phyloP scores from a whole-genome alignment of 164 flowering plant species.

The Liriodendron chinense region DNA sequence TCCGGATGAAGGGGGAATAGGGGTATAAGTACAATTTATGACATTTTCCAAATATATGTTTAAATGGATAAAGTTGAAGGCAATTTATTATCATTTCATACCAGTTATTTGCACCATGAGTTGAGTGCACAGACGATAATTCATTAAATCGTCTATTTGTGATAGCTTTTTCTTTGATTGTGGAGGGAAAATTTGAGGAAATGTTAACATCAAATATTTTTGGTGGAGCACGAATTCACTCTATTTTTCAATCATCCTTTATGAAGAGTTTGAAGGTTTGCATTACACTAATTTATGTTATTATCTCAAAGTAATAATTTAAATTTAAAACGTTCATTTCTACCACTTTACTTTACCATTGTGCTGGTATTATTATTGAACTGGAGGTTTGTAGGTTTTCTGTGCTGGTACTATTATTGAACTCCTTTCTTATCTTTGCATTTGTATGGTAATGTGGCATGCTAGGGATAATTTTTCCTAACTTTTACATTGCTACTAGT shows the following conservation, averaged over 20 bases:
- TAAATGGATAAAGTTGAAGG: no score
- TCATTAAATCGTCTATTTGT: constrained; percentile 16
- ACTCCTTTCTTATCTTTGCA: not conserved
- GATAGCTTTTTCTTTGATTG: constrained; percentile 83
- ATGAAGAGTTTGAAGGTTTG: constrained; percentile 93
- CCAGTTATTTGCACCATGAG: not conserved
- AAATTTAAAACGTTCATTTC: not conserved
- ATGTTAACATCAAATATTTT: constrained; percentile 90
- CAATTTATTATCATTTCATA: constrained; percentile 1
- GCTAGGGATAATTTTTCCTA: not conserved
- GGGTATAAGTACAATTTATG: no score
- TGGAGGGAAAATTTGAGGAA: constrained; percentile 90
- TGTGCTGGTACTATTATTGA: not conserved
- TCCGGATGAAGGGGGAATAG: no score
- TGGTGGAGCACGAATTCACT: constrained; percentile 95
- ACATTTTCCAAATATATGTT: no score
- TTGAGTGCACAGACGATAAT: constrained; percentile 1
- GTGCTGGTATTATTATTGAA: not conserved
- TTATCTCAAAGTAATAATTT: not conserved
- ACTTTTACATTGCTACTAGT: not conserved
- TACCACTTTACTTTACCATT: not conserved
- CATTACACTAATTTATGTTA: not conserved
- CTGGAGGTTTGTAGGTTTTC: not conserved
- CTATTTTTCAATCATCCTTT: constrained; percentile 84
- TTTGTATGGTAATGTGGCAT: not conserved